Evolutionary conservation across 2,329 filamentous ascomycete genomes (phyloP), one percentile per base, ranked within the genome.

Genomic region (Talaromyces amestolkiae): DNA sequence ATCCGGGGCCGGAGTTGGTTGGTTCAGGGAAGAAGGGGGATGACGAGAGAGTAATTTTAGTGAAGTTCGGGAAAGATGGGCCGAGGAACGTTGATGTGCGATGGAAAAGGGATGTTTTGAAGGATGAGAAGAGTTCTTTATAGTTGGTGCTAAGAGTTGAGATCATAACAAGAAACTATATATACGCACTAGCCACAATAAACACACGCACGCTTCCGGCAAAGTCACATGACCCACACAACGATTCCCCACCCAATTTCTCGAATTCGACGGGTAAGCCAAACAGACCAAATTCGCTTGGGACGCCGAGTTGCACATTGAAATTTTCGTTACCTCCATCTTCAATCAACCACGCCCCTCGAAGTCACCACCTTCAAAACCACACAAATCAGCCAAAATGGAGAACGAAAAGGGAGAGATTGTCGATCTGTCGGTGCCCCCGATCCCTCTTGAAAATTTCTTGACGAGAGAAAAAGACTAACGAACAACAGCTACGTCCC

Each of bases 391-490:
- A 77, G 78, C 75, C 80, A 93, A 87, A 85, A 99, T 98, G 95
- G 95, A 99, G 89, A 99, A 99, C 93, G 95, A 98, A 87, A 93
- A 93, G 86, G 94, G 94, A 86, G 93, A 98, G 85, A 93, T 97
- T 86, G 95, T 98, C 83, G 94, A 98, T 86, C 93, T 97, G 92
- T 97, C 89, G 84, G 90, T 84, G 1, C 53, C 53, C n/a, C 5
- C 2, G 1, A 13, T 27, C 6, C 24, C 22, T 13, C 24, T 53
- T 53, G n/a, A 45, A 45, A 45, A 31, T 31, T 6, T 19, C 19
- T 13, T 33, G 54, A 11, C 41, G 24, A 33, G n/a, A 59, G 31
- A 37, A 51, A 59, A 64, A 31, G 41, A 41, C 35, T 27, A 47
- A 61, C 11, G 7, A 15, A 31, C 39, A 19, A 64, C 80, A 96